Evolutionary conservation across 805 yeast genomes (phyloP).

Genomic region (Candida ficus): DNA sequence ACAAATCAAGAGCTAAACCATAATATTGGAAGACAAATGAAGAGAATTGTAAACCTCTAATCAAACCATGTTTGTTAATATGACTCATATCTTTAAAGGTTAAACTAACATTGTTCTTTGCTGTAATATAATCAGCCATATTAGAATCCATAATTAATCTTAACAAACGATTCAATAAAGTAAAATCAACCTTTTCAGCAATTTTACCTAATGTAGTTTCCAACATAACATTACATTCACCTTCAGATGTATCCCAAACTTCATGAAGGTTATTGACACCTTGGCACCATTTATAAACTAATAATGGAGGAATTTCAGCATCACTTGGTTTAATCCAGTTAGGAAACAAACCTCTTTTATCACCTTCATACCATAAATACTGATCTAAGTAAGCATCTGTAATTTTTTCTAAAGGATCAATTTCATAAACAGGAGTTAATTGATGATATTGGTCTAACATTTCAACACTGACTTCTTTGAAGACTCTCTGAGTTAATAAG

Average conservation of each 20-base stretch:
- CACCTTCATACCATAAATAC: conserved; percentile 94
- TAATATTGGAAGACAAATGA: conserved; percentile 88
- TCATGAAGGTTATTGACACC: conserved; percentile 74
- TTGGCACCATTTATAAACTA: conserved; percentile 92
- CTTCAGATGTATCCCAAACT: conserved; percentile 75
- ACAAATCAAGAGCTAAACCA: conserved; percentile 77
- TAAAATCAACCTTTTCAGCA: conserved; percentile 83
- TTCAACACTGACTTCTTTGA: conserved; percentile 80
- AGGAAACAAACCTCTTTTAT: conserved; percentile 81
- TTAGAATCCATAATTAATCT: conserved; percentile 82
- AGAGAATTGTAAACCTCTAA: conserved; percentile 87
- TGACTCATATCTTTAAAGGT: conserved; percentile 94
- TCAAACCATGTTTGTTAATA: conserved; percentile 79
- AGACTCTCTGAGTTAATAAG: conserved; percentile 81
- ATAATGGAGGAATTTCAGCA: conserved; percentile 84
- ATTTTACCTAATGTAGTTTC: conserved; percentile 67
- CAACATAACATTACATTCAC: conserved; percentile 79
- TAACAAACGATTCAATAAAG: conserved; percentile 75
- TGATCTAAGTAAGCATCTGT: conserved; percentile 96
- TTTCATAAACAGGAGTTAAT: conserved; percentile 76
- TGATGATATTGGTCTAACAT: conserved; percentile 90
- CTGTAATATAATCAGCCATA: conserved; percentile 90
- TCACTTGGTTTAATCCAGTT: conserved; percentile 96
- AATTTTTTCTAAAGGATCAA: conserved; percentile 91
- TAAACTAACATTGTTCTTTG: conserved; percentile 79